Base-by-base conservation (phyloP, 2,329 filamentous ascomycete genomes). In the Apiospora phragmitis region DNA sequence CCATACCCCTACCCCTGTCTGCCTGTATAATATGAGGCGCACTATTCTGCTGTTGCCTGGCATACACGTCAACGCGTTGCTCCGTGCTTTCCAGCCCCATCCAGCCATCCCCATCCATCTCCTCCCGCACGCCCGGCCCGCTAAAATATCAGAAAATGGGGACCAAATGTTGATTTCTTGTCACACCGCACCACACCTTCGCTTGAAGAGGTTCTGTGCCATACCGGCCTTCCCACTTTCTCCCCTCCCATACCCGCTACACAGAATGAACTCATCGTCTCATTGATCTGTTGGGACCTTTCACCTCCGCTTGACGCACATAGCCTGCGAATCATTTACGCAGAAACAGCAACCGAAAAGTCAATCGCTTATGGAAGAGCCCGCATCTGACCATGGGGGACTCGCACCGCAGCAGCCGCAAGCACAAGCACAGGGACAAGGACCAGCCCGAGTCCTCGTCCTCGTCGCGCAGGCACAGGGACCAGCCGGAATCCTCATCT, bases 121-220 rank as follows among this genome's bases (percentile, higher is more conserved):
- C 55, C 35, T 62, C 55, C 55, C 55, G 55, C 21, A n/a, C 55
- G 32, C 16, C 29, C 32, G 55, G 32, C 35, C 55, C 55, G 55
- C 55, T 62, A 38, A 62, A 62, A 62, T 7, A 35, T 21, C 14
- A 11, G 55, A 62, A 62, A 62, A 62, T 62, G 55, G 55, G 55
- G 55, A n/a, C 9, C 55, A 38, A 21, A 62, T 62, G 55, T 62
- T 62, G 38, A 62, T 62, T 62, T 62, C 55, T 62, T 62, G 55
- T 21, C 55, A 62, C 55, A 62, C 55, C 55, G 55, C 55, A 62
- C 32, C 55, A 38, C 32, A 35, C 21, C 32, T 21, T 38, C 32
- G 21, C 55, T 38, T 3, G 16, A 21, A 21, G 55, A 62, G 55
- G 29, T 62, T 38, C 55, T 38, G 18, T 47, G 43, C 6, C 21